Percentiles rank a stretch among this genome's conserved stretches.
Evolutionary conservation across 2,329 filamentous ascomycete species (phyloP).

Genomic region (Bipolaris victoriae): DNA sequence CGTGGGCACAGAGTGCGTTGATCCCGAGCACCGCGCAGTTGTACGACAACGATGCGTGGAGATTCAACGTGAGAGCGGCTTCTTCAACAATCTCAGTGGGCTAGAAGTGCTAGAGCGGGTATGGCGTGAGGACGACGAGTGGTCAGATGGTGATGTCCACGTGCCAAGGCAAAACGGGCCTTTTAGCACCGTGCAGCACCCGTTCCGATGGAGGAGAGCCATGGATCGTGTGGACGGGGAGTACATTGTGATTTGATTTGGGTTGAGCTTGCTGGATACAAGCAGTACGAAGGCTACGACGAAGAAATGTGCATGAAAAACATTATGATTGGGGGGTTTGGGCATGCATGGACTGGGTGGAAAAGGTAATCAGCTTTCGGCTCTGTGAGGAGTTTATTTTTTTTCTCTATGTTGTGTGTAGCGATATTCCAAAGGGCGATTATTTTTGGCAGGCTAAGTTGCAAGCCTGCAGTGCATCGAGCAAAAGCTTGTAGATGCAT

Average conservation of each 20-base stretch:
- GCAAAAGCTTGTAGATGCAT: neutral
- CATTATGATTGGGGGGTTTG: conserved; percentile 14
- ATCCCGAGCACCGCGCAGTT: conserved; percentile 76
- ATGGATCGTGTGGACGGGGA: conserved; percentile 59
- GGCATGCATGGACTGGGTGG: conserved; percentile 10
- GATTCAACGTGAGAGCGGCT: conserved; percentile 86
- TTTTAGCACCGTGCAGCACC: conserved; percentile 42
- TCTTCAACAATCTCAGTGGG: conserved; percentile 89
- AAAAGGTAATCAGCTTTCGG: conserved; percentile 8
- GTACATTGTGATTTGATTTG: conserved; percentile 57
- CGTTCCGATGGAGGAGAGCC: conserved; percentile 57
- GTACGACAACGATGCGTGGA: conserved; percentile 82
- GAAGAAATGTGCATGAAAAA: conserved; percentile 10
- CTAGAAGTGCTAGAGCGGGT: conserved; percentile 85
- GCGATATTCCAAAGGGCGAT: conserved; percentile 3
- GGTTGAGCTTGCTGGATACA: conserved; percentile 21
- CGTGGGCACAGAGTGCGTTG: conserved; percentile 85
- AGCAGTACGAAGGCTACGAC: conserved; percentile 18
- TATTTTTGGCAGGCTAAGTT: neutral
- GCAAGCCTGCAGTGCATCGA: neutral
- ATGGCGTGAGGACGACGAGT: conserved; percentile 67
- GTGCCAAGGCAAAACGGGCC: conserved; percentile 27
- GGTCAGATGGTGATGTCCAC: conserved; percentile 31
- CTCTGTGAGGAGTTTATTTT: conserved; percentile 9
- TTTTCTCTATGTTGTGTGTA: conserved; percentile 8